phyloP scores from a whole-genome alignment of 1,284 basidiomycete genomes.

The Fomitopsis schrenkii region DNA sequence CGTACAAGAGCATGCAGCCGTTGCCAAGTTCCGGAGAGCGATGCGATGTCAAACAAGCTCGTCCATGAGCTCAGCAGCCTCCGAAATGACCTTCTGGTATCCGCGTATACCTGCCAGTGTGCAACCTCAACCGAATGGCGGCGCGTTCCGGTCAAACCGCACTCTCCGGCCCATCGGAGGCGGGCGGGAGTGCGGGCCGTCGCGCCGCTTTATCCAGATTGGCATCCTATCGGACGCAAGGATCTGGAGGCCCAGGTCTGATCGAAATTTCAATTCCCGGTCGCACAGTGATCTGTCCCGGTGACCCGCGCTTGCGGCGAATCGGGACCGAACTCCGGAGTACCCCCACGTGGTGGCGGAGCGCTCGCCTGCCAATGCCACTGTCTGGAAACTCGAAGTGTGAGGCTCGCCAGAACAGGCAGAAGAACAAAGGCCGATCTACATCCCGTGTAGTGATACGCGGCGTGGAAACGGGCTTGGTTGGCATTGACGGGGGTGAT shows the following conservation, averaged over 20 bases:
- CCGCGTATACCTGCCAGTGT: not conserved
- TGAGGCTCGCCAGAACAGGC: not conserved
- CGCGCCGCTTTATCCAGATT: not conserved
- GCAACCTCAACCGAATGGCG: not conserved
- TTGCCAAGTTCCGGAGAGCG: not conserved
- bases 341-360: not conserved
- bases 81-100: not conserved
- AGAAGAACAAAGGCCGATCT: not conserved
- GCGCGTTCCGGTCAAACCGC: not conserved
- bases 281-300: conserved; percentile 1
- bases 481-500: not conserved
- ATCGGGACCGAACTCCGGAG: conserved; percentile 8
- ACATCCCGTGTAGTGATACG: not conserved
- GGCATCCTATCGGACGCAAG: not conserved
- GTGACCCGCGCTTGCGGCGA: not conserved
- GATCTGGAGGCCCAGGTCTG: conserved; percentile 9
- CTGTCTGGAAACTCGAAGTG: too few relatives aligned
- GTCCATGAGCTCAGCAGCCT: not conserved
- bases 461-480: not conserved
- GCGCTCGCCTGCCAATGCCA: not conserved
- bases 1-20: not conserved
- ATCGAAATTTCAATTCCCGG: conserved; percentile 6
- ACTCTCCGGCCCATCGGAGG: not conserved
- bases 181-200: not conserved
- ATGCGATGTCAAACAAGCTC: not conserved